phyloP scores from a whole-genome alignment of 2,329 filamentous ascomycete genomes.

The Cladosporium oxysporum region DNA sequence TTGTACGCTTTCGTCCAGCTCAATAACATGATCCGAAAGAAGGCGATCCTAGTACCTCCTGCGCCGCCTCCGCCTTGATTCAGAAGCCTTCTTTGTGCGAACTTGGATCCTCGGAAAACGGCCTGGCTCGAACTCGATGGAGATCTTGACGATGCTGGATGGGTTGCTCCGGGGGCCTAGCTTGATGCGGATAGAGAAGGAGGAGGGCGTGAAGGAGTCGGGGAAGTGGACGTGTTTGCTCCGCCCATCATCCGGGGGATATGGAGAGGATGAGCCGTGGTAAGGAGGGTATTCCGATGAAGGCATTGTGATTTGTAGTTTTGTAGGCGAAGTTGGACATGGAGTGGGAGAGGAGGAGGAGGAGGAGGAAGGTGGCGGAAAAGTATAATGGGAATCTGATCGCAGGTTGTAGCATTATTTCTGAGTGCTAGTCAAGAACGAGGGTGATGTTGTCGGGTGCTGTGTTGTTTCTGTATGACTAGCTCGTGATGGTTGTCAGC shows the following conservation, averaged over 20 bases:
- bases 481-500: conserved; percentile 14
- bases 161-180: conserved; percentile 31
- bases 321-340: background rate
- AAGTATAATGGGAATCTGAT: background rate
- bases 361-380: background rate
- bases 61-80: conserved; percentile 23
- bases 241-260: background rate
- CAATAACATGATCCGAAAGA: no score
- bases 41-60: background rate
- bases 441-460: conserved; percentile 15
- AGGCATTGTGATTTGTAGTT: conserved; percentile 6
- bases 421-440: conserved; percentile 4
- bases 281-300: conserved; percentile 17
- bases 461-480: background rate
- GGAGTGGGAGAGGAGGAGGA: background rate
- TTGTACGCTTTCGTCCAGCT: background rate
- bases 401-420: background rate
- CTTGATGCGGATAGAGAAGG: conserved; percentile 31
- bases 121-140: conserved; percentile 32
- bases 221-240: conserved; percentile 29
- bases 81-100: conserved; percentile 29
- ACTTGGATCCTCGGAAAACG: conserved; percentile 34
- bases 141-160: conserved; percentile 34
- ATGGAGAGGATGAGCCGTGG: background rate
- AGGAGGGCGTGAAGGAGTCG: conserved; percentile 31